These are phyloP conservation scores for Geoglossum cookeanum DNA, from an alignment of 2,329 filamentous ascomycete species.

Conservation along the genomic window DNA sequence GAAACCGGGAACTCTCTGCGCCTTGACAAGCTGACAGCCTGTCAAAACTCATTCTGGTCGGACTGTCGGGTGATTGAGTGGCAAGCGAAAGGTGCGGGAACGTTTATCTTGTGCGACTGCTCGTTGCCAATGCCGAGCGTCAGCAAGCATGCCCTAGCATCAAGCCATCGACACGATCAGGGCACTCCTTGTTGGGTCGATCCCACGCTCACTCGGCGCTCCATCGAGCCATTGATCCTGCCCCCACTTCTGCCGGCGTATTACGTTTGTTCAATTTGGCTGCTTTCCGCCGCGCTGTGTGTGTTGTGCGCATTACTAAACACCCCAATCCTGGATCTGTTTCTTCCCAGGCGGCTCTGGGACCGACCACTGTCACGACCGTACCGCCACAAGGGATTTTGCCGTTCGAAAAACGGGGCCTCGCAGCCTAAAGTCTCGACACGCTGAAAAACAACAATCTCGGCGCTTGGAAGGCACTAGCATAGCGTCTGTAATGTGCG, in stretches of 20 bases:
- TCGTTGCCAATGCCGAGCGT: background rate
- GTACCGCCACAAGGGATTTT: too few relatives aligned
- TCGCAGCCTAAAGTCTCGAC: too few relatives aligned
- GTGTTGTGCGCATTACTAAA: too few relatives aligned
- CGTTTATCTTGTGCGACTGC: background rate
- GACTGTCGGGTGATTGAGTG: background rate
- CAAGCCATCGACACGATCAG: background rate
- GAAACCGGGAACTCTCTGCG: conserved; percentile 1
- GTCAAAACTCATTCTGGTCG: background rate
- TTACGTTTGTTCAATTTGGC: background rate
- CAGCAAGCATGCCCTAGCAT: too few relatives aligned
- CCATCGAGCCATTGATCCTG: background rate
- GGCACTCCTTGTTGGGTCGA: background rate
- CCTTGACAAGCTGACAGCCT: conserved; percentile 2
- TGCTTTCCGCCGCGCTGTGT: background rate
- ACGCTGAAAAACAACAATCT: too few relatives aligned
- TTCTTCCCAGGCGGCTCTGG: background rate
- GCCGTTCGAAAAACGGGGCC: too few relatives aligned
- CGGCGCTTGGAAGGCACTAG: too few relatives aligned
- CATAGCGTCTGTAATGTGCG: too few relatives aligned
- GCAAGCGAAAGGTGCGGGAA: conserved; percentile 1
- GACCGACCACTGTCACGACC: background rate
- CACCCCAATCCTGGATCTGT: background rate
- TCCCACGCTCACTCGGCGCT: too few relatives aligned
- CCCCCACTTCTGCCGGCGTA: background rate